phyloP scores from a whole-genome alignment of 2,329 filamentous ascomycete species.

The Verticillium klebahnii region DNA sequence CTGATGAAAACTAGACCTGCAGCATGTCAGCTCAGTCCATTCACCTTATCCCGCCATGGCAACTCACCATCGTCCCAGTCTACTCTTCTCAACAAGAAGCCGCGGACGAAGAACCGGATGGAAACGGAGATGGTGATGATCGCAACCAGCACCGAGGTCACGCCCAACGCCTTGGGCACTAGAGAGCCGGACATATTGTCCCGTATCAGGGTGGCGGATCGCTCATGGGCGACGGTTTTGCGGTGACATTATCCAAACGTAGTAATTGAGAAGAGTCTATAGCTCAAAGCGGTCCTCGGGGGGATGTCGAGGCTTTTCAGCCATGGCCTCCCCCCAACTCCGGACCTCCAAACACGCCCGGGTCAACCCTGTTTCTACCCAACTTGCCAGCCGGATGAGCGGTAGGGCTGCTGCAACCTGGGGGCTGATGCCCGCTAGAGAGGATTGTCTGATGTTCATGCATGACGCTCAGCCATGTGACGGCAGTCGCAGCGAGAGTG shows the following conservation, averaged over 20 bases:
- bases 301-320: neutral
- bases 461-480: neutral
- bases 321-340: neutral
- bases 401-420: neutral
- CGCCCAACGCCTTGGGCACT: slow-evolving; percentile 6
- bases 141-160: slow-evolving; percentile 8
- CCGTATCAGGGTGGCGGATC: neutral
- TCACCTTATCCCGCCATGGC: neutral
- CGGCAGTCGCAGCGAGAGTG: neutral
- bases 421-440: neutral
- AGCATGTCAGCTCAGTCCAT: neutral
- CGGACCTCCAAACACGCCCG: neutral
- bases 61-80: slow-evolving; percentile 13
- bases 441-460: neutral
- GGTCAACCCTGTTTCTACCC: neutral
- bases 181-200: neutral
- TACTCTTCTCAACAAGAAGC: slow-evolving; percentile 6
- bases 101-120: slow-evolving; percentile 10
- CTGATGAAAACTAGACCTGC: slow-evolving; percentile 10
- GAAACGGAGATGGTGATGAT: slow-evolving; percentile 8
- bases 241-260: neutral
- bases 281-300: neutral
- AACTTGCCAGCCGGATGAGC: neutral
- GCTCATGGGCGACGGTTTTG: neutral
- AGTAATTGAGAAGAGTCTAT: neutral